Evolutionary conservation across 2,329 filamentous ascomycete genomes (phyloP), one percentile per base, ranked within the genome.

Genomic region (Scedosporium apiospermum): DNA sequence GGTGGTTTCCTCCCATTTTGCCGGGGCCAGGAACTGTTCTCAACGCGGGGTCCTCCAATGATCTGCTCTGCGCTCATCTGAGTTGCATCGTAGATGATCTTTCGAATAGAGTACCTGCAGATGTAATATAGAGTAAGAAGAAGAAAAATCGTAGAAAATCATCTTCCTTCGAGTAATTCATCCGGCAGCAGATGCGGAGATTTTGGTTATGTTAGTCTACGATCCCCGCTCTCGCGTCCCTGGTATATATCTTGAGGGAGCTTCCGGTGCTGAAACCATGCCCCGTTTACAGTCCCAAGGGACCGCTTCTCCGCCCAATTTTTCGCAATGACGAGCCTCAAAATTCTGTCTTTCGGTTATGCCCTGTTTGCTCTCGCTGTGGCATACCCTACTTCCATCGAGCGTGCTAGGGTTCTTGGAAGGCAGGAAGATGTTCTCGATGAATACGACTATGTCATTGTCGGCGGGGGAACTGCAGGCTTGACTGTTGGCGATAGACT

Each of bases 401-500:
- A 60, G 16, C 58, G 30, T 30, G 49, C 61, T 21, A 63, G 21
- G 26, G 12, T 55, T 27, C 27, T 59, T 23, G 46, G 34, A 4
- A 38, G 44, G 14, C 42, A 59, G 62, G 64, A 51, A 51, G 34
- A 27, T 12, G 27, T 61, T n/a, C 26, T 27, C 6, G 46, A 63
- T 0, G 64, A 66, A 30, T 70, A 68, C 42, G 68, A 70, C 64
- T 73, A 73, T 60, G 67, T 78, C 16, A 70, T 78, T 57, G 69
- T 77, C 41, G 76, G 77, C 14, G 78, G 75, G 6, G 78, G 78
- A 1, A 76, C 76, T 6, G 75, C 76, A 14, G 78, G 77, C 34
- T 68, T 80, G 23, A 72, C 73, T 3, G 68, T 80, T 14, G 73
- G 73, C 18, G 70, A 74, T 30, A 68, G 75, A 1, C 67, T 80